Evolutionary conservation across 208 protist genomes (phyloP), one percentile per base, ranked within the genome.

Genomic region (Trypanosoma lewisi): DNA sequence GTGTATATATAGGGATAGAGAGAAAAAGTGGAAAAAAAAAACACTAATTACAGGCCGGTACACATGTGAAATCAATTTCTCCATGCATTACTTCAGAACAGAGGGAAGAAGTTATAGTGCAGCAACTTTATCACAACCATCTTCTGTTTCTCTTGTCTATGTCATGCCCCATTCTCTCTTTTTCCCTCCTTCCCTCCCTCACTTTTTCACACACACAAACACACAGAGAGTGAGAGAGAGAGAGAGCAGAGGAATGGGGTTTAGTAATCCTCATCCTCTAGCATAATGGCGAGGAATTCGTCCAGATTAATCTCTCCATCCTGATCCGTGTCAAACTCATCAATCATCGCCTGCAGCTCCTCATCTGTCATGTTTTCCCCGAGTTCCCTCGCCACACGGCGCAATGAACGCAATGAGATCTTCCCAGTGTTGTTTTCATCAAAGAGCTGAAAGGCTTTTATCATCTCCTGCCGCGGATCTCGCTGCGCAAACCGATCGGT

Each of bases 301-400:
- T 96, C 91, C 19, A 94, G 65, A 73, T 95, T 97, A 60, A 98
- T 98, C 74, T 98, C 88, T 1, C 95, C 95, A 70, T 98, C 97
- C 60, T 96, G 80, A 60, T 99, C 95, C 5, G 70, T 80, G 65
- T 99, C 97, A 57, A 98, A 98, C 75, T 98, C 96, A 56, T 98
- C 96, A 67, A 99, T 98, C 96, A 99, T 99, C 19, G 91, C 97
- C 74, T 98, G 89, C 30, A 99, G 77, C 76, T 99, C 97, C 37
- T 98, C 96, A 42, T 99, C 98, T 37, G 79, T 89, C 83, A 98
- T 95, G 73, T 95, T 97, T 64, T 99, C 97, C 23, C 95, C 95
- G 14, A 98, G 77, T 69, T 98, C 95, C 23, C 88, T 77, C 34
- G 96, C 96, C 9, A 98, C 91, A 23, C 92, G 84, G 6, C 93